These are phyloP conservation scores for Raffaelea arxii DNA, from an alignment of 2,329 filamentous ascomycete genomes.

Conservation along the genomic window DNA sequence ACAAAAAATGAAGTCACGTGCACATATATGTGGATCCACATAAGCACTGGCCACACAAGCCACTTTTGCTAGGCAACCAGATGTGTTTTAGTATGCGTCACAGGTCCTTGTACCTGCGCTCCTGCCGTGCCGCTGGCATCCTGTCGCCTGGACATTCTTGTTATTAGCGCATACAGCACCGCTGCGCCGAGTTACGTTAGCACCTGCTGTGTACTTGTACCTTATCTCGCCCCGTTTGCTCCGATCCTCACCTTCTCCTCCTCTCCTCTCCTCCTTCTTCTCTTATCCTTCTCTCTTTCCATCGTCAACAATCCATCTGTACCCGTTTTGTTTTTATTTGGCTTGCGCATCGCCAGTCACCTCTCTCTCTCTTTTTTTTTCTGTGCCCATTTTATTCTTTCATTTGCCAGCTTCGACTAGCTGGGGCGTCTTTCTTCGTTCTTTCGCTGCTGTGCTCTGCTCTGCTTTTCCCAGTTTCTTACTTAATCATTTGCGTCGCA, in stretches of 20 bases:
- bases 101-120: no score
- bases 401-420: not conserved
- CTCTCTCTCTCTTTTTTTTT: conserved; percentile 2
- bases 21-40: no score
- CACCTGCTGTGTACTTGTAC: no score
- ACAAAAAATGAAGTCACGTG: no score
- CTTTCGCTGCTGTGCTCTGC: not conserved
- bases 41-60: no score
- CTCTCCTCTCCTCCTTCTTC: conserved; percentile 1
- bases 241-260: not conserved
- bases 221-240: not conserved
- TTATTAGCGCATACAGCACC: not conserved
- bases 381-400: not conserved
- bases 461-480: not conserved
- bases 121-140: no score
- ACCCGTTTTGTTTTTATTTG: not conserved
- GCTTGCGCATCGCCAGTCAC: conserved; percentile 5
- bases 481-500: not conserved
- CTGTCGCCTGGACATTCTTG: no score
- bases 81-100: no score
- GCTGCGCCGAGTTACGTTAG: no score
- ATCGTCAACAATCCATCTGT: conserved; percentile 2
- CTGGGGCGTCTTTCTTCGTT: not conserved
- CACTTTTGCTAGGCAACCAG: no score
- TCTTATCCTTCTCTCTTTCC: conserved; percentile 1